Evolutionary conservation across 805 yeast species (phyloP), one percentile per base, ranked within the genome.

Genomic region (Kazachstania viticola): DNA sequence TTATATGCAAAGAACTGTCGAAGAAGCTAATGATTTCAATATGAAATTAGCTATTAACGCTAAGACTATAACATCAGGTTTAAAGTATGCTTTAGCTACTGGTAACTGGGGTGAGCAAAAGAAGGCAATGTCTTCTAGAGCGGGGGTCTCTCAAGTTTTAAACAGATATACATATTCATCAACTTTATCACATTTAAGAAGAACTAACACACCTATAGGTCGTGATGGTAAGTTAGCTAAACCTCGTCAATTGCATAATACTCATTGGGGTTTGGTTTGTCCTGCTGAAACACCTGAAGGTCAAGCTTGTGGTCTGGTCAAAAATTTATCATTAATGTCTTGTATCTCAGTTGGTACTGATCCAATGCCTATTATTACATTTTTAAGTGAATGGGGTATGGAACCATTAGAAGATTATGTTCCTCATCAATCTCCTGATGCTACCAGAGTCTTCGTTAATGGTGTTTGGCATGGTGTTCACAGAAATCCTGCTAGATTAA

Each of bases 61-160:
- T 13, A 87, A 87, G 46, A 91, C 97, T 3, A 84, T 91, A 48
- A 91, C 99, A 24, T 88, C 94, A 39, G 99, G 99, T 56, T 72
- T 91, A 61, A 82, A 93, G 56, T 91, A 91, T 62, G 91, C 98
- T 25, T 69, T 91, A 52, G 99, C 99, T 33, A 91, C 99, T 12
- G 99, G 99, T 69, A 91, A 91, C 65, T 91, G 99, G 99, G 98
- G 99, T 66, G 99, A 91, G 62, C 99, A 91, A 60, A 88, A 87
- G 77, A 91, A 91, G 60, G 96, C 97, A 11, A 91, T 91, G 98
- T 77, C 91, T 39, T 78, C 96, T 14, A 79, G 95, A 60, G 99
- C 98, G 5, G 99, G 99, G 73, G 99, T 93, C 29, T 88, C 97
- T 17, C 98, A 91, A 67, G 98, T 91, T 44, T 71, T 91, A 61